A percentile compares a stretch with the other conserved stretches of the same genome.
phyloP scores from a whole-genome alignment of 2,329 filamentous ascomycete genomes.

The Penicillium sp. region DNA sequence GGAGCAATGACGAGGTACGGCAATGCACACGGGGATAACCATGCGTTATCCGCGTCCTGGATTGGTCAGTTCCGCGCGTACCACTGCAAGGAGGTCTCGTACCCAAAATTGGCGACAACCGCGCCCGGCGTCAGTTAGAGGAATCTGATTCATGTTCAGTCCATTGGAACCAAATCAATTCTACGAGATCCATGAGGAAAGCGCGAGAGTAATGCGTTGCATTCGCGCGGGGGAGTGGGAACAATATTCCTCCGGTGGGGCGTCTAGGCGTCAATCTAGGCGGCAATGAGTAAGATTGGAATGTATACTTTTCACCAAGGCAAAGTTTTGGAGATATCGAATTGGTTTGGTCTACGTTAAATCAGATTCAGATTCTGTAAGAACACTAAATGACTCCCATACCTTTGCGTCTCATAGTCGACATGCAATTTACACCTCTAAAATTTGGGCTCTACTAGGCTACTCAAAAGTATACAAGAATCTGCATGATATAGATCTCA shows the following conservation, averaged over 20 bases:
- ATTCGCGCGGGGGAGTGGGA: slow-evolving; percentile 11
- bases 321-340: too few relatives aligned
- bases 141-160: slow-evolving; percentile 20
- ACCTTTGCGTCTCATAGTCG: too few relatives aligned
- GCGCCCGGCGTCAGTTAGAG: slow-evolving; percentile 5
- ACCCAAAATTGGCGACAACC: slow-evolving; percentile 23
- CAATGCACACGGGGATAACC: slow-evolving; percentile 36
- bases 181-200: neutral
- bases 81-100: slow-evolving; percentile 3
- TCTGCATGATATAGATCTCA: neutral
- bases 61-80: slow-evolving; percentile 12
- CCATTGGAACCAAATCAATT: slow-evolving; percentile 1
- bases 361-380: too few relatives aligned
- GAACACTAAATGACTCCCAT: too few relatives aligned
- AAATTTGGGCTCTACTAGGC: neutral
- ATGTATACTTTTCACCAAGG: too few relatives aligned
- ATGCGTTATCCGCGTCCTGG: slow-evolving; percentile 40
- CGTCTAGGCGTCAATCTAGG: neutral
- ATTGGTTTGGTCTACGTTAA: too few relatives aligned
- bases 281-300: neutral
- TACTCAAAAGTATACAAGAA: neutral
- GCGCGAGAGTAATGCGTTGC: neutral
- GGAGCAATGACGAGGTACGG: slow-evolving; percentile 35
- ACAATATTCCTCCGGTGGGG: slow-evolving; percentile 15
- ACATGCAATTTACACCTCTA: too few relatives aligned